Base-by-base conservation (phyloP, 257 asterid genomes). In the Scutellaria barbata region DNA sequence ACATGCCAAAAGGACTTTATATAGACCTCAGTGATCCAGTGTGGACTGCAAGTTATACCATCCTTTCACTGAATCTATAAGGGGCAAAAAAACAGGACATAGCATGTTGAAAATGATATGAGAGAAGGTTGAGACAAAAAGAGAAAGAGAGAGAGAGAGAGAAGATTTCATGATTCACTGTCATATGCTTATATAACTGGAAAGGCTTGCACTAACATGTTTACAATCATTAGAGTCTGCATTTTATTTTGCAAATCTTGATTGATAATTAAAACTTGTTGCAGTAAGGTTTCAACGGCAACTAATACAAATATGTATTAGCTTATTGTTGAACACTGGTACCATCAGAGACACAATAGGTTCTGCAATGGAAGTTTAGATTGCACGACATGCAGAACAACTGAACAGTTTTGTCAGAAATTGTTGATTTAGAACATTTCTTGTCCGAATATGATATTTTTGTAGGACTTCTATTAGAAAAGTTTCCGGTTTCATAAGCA, bases 361-460 rank as follows among this genome's bases (percentile, higher is more conserved):
- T 68, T 77, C 35, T 74, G 75, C 14, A 67, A 37, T 74, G 61
- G 64, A 66, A 66, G 48, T 25, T 57, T 54, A 64, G 48, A n/a
- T 55, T 30, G 71, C 66, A 40, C 65, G 13, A 37, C 35, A 56
- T 50, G 42, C 9, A 41, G 14, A 66, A 17, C 16, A 51, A 18
- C 76, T 45, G 18, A 42, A 42, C 5, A 66, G 39, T 33, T 59
- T 52, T 62, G 53, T 17, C 39, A 25, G 33, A 22, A 55, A 18
- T 22, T 55, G 62, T 75, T 69, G 69, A 47, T n/a, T 60, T 22
- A 8, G 52, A 50, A 46, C 42, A 13, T 53, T 46, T 78, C 3
- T 61, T 20, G 11, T 53, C 10, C 33, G 5, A 22, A 43, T 69
- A 67, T 54, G 54, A 55, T 7, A 17, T 10, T 20, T 56, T 63